A percentile compares a stretch with the other conserved stretches of the same genome.
Evolutionary conservation across 495 filamentous ascomycete species (phyloP).

Genomic region (Neurospora cerealis): DNA sequence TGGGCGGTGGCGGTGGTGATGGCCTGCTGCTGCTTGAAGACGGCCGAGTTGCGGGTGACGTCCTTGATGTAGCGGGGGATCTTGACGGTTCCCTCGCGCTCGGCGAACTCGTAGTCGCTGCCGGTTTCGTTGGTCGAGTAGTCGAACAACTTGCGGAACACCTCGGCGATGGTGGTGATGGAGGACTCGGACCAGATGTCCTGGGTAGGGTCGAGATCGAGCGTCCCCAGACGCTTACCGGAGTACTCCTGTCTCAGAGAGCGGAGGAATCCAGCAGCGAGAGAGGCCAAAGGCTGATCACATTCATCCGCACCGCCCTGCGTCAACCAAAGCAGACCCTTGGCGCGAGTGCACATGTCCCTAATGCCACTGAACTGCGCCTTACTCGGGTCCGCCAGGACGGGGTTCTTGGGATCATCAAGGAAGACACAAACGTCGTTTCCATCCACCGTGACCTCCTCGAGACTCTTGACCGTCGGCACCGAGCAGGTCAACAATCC

Average conservation of each 20-base stretch:
- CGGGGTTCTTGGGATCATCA: constrained; percentile 22
- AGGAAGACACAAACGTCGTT: constrained; percentile 24
- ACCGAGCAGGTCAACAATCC: constrained; percentile 18
- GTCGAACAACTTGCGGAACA: constrained; percentile 15
- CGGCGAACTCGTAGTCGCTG: constrained; percentile 21
- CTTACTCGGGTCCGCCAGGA: constrained; percentile 15
- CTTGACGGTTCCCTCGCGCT: constrained; percentile 14
- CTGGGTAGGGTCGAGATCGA: constrained; percentile 17
- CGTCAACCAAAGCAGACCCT: constrained; percentile 40
- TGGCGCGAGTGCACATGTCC: constrained; percentile 12
- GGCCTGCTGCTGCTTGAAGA: constrained; percentile 4
- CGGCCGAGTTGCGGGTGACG: constrained; percentile 18
- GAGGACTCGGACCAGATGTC: constrained; percentile 9
- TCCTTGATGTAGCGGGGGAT: constrained; percentile 26
- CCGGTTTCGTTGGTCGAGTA: not conserved
- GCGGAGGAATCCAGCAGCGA: constrained; percentile 23
- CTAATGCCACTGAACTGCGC: constrained; percentile 20
- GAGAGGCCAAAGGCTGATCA: constrained; percentile 15
- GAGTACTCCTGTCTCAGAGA: constrained; percentile 23
- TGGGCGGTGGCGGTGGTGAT: not conserved
- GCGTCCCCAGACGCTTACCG: constrained; percentile 15
- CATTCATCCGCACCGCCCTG: constrained; percentile 31
- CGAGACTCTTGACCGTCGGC: constrained; percentile 11
- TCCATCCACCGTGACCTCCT: constrained; percentile 5
- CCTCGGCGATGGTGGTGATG: constrained; percentile 13